Evolutionary conservation across 2,329 filamentous ascomycete genomes (phyloP).

Genomic region (Penicillium sumatraense): DNA sequence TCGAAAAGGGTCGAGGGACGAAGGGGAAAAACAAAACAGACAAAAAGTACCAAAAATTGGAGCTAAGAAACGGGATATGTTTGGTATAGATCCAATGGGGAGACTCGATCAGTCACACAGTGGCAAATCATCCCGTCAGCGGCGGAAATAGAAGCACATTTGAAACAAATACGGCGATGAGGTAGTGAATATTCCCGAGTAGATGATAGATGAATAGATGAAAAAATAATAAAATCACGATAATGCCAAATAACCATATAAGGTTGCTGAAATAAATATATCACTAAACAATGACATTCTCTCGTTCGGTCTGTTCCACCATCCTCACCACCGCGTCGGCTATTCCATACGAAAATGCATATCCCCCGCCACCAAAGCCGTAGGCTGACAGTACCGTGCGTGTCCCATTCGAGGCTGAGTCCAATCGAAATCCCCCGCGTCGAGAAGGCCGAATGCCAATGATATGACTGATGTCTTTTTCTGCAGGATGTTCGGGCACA

Average conservation of each 20-base stretch:
- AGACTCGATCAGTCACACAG: too few relatives aligned
- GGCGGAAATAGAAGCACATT: too few relatives aligned
- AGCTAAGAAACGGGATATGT: too few relatives aligned
- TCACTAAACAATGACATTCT: constrained; percentile 31
- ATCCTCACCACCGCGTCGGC: constrained; percentile 41
- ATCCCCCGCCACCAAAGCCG: constrained; percentile 44
- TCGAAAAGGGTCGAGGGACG: neutral
- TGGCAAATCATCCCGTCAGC: neutral
- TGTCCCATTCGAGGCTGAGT: constrained; percentile 31
- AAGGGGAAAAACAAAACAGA: neutral
- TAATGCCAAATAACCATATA: neutral
- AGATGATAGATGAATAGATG: neutral
- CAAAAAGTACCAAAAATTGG: neutral
- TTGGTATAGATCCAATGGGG: too few relatives aligned
- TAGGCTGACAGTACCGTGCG: constrained; percentile 41
- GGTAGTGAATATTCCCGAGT: too few relatives aligned
- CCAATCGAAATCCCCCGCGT: constrained; percentile 40
- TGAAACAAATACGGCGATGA: too few relatives aligned
- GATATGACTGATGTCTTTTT: constrained; percentile 36
- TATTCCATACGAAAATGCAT: constrained; percentile 44
- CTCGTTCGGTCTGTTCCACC: constrained; percentile 38
- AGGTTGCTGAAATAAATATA: neutral
- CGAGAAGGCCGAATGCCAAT: constrained; percentile 43
- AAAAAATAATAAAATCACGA: neutral
- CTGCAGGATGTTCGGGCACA: constrained; percentile 36